These are phyloP conservation scores for Alnus glutinosa DNA, from an alignment of 306 rosid species.

Conservation along the genomic window DNA sequence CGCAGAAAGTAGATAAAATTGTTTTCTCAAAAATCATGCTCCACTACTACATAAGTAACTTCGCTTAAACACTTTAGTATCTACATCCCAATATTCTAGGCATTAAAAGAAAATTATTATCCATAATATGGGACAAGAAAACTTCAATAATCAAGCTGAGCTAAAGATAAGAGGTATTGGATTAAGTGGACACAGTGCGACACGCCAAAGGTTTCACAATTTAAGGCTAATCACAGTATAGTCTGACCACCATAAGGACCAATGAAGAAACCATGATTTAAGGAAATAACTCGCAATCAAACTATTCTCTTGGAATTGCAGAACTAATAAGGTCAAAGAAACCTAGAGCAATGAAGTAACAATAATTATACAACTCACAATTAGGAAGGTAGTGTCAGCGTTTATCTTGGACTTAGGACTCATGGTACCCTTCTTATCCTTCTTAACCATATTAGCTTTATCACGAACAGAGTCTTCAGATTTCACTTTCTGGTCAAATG, in stretches of 20 bases:
- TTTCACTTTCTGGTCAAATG: conserved; percentile 39
- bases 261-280: not conserved
- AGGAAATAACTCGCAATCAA: not conserved
- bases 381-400: conserved; percentile 33
- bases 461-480: conserved; percentile 39
- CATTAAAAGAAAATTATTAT: not conserved
- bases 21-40: not conserved
- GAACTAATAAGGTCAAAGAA: not conserved
- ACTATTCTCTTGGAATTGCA: not conserved
- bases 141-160: not conserved
- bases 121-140: not conserved
- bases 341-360: not conserved
- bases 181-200: not conserved
- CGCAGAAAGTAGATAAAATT: not conserved
- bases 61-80: not conserved
- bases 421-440: conserved; percentile 31
- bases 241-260: not conserved
- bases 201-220: not conserved
- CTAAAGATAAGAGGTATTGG: not conserved
- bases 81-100: not conserved
- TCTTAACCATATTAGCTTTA: conserved; percentile 48
- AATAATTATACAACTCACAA: conserved; percentile 44
- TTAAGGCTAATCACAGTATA: not conserved
- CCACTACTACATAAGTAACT: not conserved
- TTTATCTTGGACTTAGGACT: conserved; percentile 38